Percentiles rank a stretch among this genome's conserved stretches.
Evolutionary conservation across 352 stramenopile genomes (phyloP).

Genomic region (Phytophthora podocarpi): DNA sequence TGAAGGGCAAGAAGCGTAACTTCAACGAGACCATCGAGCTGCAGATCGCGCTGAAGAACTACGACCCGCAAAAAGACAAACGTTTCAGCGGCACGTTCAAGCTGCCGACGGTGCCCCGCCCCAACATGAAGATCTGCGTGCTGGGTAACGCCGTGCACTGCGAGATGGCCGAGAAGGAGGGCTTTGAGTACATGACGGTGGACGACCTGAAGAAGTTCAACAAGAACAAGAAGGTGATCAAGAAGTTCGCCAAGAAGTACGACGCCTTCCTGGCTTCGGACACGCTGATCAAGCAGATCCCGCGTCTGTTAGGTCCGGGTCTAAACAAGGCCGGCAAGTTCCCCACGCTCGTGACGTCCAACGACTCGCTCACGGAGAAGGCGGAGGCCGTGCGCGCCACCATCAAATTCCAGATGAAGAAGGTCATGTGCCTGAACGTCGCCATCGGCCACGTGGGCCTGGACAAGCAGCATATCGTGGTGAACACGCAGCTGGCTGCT

Average conservation of each 20-base stretch:
- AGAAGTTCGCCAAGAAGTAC: conserved; percentile 99
- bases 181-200: conserved; percentile 54
- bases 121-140: conserved; percentile 2
- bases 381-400: conserved; percentile 97
- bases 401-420: conserved; percentile 99
- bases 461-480: conserved; percentile 94
- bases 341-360: conserved; percentile 95
- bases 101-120: conserved; percentile 88
- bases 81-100: conserved; percentile 99
- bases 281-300: conserved; percentile 99
- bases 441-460: conserved; percentile 97
- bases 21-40: conserved; percentile 99
- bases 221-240: conserved; percentile 99
- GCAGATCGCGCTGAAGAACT: conserved; percentile 99
- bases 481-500: conserved; percentile 98
- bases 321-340: conserved; percentile 99
- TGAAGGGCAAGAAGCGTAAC: conserved; percentile 99
- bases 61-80: conserved; percentile 99
- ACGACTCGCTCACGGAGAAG: conserved; percentile 98
- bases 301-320: conserved; percentile 98
- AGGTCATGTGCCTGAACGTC: conserved; percentile 99
- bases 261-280: conserved; percentile 99
- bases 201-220: conserved; percentile 99
- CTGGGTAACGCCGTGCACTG: conserved; percentile 96
- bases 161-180: conserved; percentile 97